Conservation (phyloP, 2,329 filamentous ascomycete genomes). For the Basipetospora chlamydospora region DNA sequence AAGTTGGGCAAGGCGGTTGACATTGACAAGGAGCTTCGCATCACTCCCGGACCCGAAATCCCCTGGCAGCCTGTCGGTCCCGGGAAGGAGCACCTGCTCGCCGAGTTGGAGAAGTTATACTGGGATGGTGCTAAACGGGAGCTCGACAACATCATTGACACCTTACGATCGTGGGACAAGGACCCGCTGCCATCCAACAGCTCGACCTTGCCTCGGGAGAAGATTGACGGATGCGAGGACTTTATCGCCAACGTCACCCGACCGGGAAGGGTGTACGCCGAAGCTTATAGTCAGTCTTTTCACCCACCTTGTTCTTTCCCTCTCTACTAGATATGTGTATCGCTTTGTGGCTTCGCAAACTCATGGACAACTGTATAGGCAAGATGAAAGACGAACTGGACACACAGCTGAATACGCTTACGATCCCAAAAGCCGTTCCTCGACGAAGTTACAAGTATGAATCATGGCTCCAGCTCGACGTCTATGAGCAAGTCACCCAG, state of each 20-base stretch:
- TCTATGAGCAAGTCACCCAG: background rate
- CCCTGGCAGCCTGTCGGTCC: constrained; percentile 3
- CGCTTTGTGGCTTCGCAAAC: too few relatives aligned
- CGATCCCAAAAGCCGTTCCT: too few relatives aligned
- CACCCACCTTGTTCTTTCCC: background rate
- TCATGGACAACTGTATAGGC: too few relatives aligned
- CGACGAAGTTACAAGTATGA: too few relatives aligned
- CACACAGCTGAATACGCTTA: too few relatives aligned
- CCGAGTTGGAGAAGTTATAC: constrained; percentile 18
- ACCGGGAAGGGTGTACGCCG: constrained; percentile 15
- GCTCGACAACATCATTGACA: constrained; percentile 19
- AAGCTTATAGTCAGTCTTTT: constrained; percentile 2
- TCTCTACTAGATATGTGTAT: too few relatives aligned
- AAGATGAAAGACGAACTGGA: too few relatives aligned
- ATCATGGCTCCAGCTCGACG: too few relatives aligned
- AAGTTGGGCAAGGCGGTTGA: too few relatives aligned
- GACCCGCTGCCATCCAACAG: constrained; percentile 9
- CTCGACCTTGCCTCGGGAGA: constrained; percentile 11
- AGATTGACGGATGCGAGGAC: constrained; percentile 24
- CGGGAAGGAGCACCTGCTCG: constrained; percentile 8
- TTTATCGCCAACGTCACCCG: constrained; percentile 22
- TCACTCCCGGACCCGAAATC: constrained; percentile 5
- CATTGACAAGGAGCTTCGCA: too few relatives aligned
- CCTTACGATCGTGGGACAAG: constrained; percentile 18
- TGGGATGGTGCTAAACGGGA: constrained; percentile 22